Evolutionary conservation across 2,329 filamentous ascomycete species (phyloP).

Genomic region (Hymenoscyphus fructigenus): DNA sequence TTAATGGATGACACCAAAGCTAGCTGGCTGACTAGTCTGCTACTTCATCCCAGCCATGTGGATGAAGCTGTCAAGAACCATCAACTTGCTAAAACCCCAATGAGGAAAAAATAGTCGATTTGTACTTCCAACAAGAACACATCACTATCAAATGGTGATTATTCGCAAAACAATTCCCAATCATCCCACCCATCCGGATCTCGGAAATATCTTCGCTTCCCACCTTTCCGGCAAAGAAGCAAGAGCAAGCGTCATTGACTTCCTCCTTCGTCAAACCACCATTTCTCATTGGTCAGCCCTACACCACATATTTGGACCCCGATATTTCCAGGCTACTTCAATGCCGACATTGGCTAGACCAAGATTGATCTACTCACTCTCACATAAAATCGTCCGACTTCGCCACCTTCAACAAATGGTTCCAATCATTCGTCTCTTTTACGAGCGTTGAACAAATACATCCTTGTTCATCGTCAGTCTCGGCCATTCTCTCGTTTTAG

Average conservation of each 20-base stretch:
- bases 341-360: too few species aligned
- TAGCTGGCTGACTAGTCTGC: neutral
- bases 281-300: neutral
- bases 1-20: neutral
- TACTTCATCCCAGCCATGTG: neutral
- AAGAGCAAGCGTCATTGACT: slow-evolving; percentile 1
- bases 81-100: neutral
- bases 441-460: too few species aligned
- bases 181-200: neutral
- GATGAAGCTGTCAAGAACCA: neutral
- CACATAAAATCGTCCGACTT: too few species aligned
- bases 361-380: too few species aligned
- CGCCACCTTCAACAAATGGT: too few species aligned
- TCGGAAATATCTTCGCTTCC: neutral
- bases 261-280: neutral
- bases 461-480: too few species aligned
- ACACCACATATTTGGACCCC: neutral
- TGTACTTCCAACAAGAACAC: neutral
- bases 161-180: neutral
- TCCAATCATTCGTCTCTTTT: too few species aligned
- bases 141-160: neutral
- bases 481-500: too few species aligned
- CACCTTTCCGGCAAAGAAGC: neutral
- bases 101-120: neutral
- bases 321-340: neutral